These are phyloP conservation scores for Amborella trichopoda DNA, from an alignment of 164 flowering plant species.

Conservation along the genomic window DNA sequence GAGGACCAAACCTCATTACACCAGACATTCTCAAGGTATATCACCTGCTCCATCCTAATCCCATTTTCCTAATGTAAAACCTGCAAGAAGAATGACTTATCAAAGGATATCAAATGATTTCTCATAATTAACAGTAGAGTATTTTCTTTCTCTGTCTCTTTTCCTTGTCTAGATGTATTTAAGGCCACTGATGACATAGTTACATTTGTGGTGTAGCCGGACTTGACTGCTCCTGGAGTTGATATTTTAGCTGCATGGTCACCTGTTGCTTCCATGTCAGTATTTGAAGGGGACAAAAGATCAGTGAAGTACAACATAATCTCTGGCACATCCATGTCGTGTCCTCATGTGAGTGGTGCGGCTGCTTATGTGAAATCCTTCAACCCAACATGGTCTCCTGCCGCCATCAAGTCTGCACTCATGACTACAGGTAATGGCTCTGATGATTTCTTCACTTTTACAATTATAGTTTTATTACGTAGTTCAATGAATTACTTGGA, in stretches of 20 bases:
- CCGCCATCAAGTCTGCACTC: conserved; percentile 72
- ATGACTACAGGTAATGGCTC: conserved; percentile 77
- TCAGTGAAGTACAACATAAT: conserved; percentile 3
- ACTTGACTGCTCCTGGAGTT: conserved; percentile 63
- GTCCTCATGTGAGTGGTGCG: conserved; percentile 48
- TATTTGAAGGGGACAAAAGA: conserved; percentile 6
- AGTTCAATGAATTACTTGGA: no score
- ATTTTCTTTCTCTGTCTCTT: no score
- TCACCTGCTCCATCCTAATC: conserved; percentile 29
- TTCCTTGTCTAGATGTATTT: no score
- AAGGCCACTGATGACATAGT: no score
- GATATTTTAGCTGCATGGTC: conserved; percentile 60
- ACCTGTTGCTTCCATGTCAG: conserved; percentile 20
- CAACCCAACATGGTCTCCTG: conserved; percentile 66
- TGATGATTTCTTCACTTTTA: no score
- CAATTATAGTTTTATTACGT: no score
- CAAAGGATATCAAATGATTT: no score
- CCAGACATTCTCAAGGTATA: conserved; percentile 57
- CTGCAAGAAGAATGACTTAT: no score
- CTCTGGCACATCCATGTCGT: conserved; percentile 78
- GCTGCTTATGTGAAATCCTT: conserved; percentile 69
- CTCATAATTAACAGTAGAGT: no score
- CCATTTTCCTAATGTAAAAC: no score
- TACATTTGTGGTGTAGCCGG: no score
- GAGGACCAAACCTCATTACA: conserved; percentile 44